Evolutionary conservation across 179 eudicot genomes (phyloP).

Genomic region (Silene coronaria): DNA sequence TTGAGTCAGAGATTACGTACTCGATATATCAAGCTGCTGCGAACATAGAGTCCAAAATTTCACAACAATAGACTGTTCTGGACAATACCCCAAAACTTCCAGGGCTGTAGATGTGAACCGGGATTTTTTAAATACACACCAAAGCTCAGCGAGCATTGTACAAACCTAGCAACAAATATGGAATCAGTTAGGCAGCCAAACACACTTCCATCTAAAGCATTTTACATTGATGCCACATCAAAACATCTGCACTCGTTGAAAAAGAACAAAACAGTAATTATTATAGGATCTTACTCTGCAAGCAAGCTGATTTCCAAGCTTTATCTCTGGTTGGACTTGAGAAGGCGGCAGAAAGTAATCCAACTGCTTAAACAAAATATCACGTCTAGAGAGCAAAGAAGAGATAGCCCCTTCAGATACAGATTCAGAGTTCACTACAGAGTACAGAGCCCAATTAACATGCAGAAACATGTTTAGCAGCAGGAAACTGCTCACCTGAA

Average conservation of each 20-base stretch:
- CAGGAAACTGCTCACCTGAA: slow-evolving; percentile 71
- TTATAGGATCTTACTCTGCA: slow-evolving; percentile 54
- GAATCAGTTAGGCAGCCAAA: slow-evolving; percentile 23
- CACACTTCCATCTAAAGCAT: slow-evolving; percentile 3
- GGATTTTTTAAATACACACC: slow-evolving; percentile 70
- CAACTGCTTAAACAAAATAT: slow-evolving; percentile 57
- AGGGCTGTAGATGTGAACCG: slow-evolving; percentile 62
- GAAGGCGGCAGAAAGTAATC: slow-evolving; percentile 43
- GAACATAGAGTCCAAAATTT: slow-evolving; percentile 85
- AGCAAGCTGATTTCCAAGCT: slow-evolving; percentile 51
- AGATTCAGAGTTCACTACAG: slow-evolving; percentile 51
- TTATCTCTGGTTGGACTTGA: slow-evolving; percentile 39
- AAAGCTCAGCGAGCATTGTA: slow-evolving; percentile 59
- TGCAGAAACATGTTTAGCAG: slow-evolving; percentile 91
- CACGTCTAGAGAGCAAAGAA: slow-evolving; percentile 61
- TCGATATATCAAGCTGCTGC: slow-evolving; percentile 59
- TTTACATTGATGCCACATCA: not conserved
- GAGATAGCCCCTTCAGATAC: slow-evolving; percentile 55
- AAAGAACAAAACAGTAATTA: not conserved
- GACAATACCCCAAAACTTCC: slow-evolving; percentile 61
- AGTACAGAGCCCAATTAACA: slow-evolving; percentile 62
- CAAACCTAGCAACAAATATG: slow-evolving; percentile 57
- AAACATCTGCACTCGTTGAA: not conserved
- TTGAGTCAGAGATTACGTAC: slow-evolving; percentile 32
- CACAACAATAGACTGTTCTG: slow-evolving; percentile 50